Conservation (phyloP, 2,329 filamentous ascomycete genomes). For the Beauveria sp. region DNA sequence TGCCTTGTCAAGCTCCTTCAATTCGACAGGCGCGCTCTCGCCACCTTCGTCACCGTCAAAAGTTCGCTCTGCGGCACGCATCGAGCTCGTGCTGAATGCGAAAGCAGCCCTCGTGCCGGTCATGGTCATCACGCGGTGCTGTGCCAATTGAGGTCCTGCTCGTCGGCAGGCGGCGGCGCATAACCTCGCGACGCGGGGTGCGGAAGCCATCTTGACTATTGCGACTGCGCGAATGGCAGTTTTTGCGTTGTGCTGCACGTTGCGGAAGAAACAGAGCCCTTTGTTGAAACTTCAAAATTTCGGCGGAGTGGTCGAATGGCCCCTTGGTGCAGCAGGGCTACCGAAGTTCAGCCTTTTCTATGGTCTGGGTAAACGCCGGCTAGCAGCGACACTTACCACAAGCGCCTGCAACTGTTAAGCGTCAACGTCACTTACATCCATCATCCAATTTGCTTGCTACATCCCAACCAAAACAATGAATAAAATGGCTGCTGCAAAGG, state of each 20-base stretch:
- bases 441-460: not conserved
- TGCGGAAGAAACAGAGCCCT: conserved; percentile 13
- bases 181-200: conserved; percentile 30
- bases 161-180: conserved; percentile 28
- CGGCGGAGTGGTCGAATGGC: conserved; percentile 16
- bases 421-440: conserved; percentile 3
- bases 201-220: conserved; percentile 29
- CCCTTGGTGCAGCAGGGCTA: not conserved
- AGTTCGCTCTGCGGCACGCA: conserved; percentile 13
- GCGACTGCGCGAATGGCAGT: conserved; percentile 7
- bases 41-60: conserved; percentile 17
- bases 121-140: not conserved
- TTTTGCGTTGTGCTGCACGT: conserved; percentile 16
- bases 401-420: conserved; percentile 10
- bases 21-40: conserved; percentile 19
- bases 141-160: conserved; percentile 13
- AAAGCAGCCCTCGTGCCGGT: not conserved
- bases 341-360: conserved; percentile 7
- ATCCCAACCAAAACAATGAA: not conserved
- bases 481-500: conserved; percentile 1
- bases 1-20: conserved; percentile 24
- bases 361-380: not conserved
- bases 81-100: conserved; percentile 22
- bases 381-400: conserved; percentile 1
- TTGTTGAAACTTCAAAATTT: conserved; percentile 24